A percentile compares a stretch with the other conserved stretches of the same genome.
These are phyloP conservation scores for Hyphodiscus sp. DNA, from an alignment of 2,329 filamentous ascomycete species.

Conservation along the genomic window DNA sequence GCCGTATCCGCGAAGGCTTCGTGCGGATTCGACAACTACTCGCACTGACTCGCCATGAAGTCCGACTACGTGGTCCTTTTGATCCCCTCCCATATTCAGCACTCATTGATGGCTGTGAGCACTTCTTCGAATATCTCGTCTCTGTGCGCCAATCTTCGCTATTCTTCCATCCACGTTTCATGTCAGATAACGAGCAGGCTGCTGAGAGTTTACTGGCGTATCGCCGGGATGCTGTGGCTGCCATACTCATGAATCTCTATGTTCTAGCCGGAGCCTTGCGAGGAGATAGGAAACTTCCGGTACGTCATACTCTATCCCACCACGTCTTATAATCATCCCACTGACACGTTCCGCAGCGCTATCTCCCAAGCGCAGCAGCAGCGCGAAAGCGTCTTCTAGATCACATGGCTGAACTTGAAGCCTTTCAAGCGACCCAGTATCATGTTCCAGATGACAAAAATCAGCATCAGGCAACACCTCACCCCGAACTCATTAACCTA, in stretches of 20 bases:
- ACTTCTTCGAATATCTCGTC: slow-evolving; percentile 53
- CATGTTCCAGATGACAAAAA: background rate
- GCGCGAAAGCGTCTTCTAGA: slow-evolving; percentile 46
- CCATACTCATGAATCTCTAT: slow-evolving; percentile 52
- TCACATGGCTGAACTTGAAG: slow-evolving; percentile 43
- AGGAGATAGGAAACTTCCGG: slow-evolving; percentile 42
- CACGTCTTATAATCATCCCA: background rate
- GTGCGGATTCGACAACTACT: slow-evolving; percentile 50
- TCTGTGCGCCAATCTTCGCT: slow-evolving; percentile 51
- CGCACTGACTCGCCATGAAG: slow-evolving; percentile 52
- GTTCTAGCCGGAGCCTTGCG: slow-evolving; percentile 49
- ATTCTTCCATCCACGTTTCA: slow-evolving; percentile 49
- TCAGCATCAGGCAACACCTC: background rate
- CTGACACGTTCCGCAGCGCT: slow-evolving; percentile 31
- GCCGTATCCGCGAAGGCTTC: slow-evolving; percentile 53
- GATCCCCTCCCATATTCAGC: slow-evolving; percentile 50
- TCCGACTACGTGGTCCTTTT: slow-evolving; percentile 51
- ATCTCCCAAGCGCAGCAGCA: slow-evolving; percentile 49
- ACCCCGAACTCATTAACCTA: background rate
- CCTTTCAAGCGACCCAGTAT: slow-evolving; percentile 7
- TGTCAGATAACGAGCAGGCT: slow-evolving; percentile 43
- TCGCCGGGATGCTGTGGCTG: slow-evolving; percentile 50
- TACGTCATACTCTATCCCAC: slow-evolving; percentile 5
- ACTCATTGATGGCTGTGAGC: slow-evolving; percentile 48
- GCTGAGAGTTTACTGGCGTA: slow-evolving; percentile 43